Base-by-base conservation (phyloP, 2,329 filamentous ascomycete genomes). In the Cladophialophora bantiana region DNA sequence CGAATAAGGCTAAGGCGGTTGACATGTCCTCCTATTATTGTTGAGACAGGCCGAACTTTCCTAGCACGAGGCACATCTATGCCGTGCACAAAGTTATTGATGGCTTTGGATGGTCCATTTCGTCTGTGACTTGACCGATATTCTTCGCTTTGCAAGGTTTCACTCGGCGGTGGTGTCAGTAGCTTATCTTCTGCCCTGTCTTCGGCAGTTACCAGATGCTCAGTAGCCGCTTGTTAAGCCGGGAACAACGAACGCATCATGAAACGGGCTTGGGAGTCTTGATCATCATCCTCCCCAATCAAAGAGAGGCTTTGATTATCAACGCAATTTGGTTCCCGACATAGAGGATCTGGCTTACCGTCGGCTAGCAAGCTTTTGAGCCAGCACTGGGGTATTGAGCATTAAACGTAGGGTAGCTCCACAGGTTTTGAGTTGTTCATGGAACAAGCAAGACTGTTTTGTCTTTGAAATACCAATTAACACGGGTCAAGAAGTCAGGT, bases 391-490 rank as follows among this genome's bases (percentile, higher is more conserved):
- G 6, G 59, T 62, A n/a, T 42, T 62, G 5, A 62, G 45, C 59
- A 62, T 62, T 36, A 52, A 10, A 62, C 54, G 40, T n/a, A 62
- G 59, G 13, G 59, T 62, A 15, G 59, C 42, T 13, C 18, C 10
- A 26, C 59, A 62, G 13, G 42, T 62, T 36, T 62, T 62, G 15
- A 62, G 18, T 20, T 62, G 59, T 35, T 62, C 59, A 42, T 62
- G 59, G 31, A 62, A 62, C 35, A 31, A 62, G 59, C 26, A 55
- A 31, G 38, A 55, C 45, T 38, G 45, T 38, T 36, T 62, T 62
- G 4, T 62, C 42, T 34, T 62, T 62, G 59, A 62, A 55, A 40
- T 15, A 62, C 59, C 59, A 62, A 5, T 55, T 62, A 6, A 62
- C 40, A 1, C 59, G 9, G 10, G 42, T 55, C n/a, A 62, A n/a